Evolutionary conservation across 108 stramenopile genomes (phyloP), one percentile per base, ranked within the genome.

Genomic region (Skeletonema tropicum): DNA sequence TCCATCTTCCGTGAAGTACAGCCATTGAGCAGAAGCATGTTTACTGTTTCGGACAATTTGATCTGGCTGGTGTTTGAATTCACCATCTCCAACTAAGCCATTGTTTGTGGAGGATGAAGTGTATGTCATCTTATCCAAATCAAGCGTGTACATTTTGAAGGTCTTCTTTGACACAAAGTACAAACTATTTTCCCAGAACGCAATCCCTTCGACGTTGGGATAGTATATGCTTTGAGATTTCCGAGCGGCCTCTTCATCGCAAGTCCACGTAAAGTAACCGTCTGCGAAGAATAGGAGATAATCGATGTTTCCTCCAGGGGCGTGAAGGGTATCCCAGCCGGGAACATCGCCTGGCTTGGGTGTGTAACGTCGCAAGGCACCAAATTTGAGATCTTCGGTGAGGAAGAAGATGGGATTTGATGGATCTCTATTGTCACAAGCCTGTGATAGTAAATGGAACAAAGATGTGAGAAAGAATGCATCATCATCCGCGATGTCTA

Each of bases 1-100:
- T 19, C 85, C 88, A 39, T 91, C 90, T 71, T 91, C 90, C 21
- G 85, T 85, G 23, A 92, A 86, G 74, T 87, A 92, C 15, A 92
- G 57, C 49, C 85, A 70, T 5, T 64, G 49, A 39, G 69, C 64
- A 19, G 35, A 17, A 21, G 58, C 73, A 2, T 75, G 35, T 29
- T 29, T 29, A 29, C 26, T 29, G 59, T 86, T 82, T 14, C 66
- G 41, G 33, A 71, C 64, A 39, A 81, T 70, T 71, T 91, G 88
- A 75, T 92, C 88, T 3, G 90, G 88, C 15, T 46, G 33, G 13
- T 59, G 39, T 29, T 75, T 61, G 71, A 89, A 85, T 3, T 36
- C 57, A 4, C 86, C 86, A 45, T 63, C 55, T 23, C 74, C 73
- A n/a, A 48, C 7, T 15, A 71, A 15, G 12, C 42, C 58, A 13